A percentile compares a stretch with the other conserved stretches of the same genome.
phyloP scores from a whole-genome alignment of 352 stramenopile species.

The Phytophthora citricola region DNA sequence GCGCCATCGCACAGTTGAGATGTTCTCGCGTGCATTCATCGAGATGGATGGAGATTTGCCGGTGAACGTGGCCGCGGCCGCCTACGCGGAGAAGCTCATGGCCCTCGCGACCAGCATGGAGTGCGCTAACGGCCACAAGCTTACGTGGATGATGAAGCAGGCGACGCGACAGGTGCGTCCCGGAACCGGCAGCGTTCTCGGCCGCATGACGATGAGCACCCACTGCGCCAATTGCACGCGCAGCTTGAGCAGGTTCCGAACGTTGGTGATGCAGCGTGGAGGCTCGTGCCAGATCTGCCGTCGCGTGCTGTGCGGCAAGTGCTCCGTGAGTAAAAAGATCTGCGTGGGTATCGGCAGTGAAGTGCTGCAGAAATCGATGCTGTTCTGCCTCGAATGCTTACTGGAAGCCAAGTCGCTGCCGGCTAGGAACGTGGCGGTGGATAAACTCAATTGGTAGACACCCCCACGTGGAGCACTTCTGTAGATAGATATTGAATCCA shows the following conservation, averaged over 20 bases:
- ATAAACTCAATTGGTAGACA: constrained; percentile 38
- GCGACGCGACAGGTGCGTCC: constrained; percentile 27
- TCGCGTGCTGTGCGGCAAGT: constrained; percentile 44
- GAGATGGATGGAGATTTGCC: constrained; percentile 39
- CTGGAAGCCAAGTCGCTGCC: constrained; percentile 49
- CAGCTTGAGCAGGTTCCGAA: constrained; percentile 44
- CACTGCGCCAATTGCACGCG: constrained; percentile 42
- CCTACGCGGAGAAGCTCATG: constrained; percentile 42
- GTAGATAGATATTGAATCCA: constrained; percentile 31
- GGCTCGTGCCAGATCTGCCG: constrained; percentile 47
- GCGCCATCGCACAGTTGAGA: constrained; percentile 29
- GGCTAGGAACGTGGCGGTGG: constrained; percentile 27
- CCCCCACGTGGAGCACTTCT: neutral
- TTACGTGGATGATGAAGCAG: constrained; percentile 49
- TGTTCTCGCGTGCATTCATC: constrained; percentile 47
- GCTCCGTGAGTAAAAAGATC: constrained; percentile 52
- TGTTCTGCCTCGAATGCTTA: constrained; percentile 54
- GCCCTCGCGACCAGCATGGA: constrained; percentile 42
- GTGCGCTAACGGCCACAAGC: constrained; percentile 47
- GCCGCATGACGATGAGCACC: constrained; percentile 24
- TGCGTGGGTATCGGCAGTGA: constrained; percentile 35
- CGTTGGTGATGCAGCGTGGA: constrained; percentile 34
- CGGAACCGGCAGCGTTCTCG: constrained; percentile 16
- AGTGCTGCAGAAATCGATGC: constrained; percentile 37
- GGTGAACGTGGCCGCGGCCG: constrained; percentile 27